Evolutionary conservation across 73 alveolate genomes (phyloP), one percentile per base, ranked within the genome.

Genomic region (Paramecium tetraurelia): DNA sequence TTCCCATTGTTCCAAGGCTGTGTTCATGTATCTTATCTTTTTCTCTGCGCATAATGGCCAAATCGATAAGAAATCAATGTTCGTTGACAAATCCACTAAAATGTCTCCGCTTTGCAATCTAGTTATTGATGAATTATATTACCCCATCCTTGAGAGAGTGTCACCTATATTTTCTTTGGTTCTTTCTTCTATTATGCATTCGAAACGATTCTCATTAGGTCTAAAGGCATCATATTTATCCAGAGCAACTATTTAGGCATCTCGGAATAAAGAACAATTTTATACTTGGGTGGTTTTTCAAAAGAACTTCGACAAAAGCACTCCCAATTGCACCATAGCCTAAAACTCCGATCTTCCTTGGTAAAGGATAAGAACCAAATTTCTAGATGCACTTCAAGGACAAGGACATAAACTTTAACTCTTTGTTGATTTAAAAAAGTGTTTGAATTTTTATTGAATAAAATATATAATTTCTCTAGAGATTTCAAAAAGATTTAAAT

Each of bases 291-390:
- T 80, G 72, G 75, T 80, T 41, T 80, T 80, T 44, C 31, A 80
- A 63, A 7, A 80, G 76, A 22, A 80, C 57, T 48, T 80, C 90
- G 4, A 48, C 57, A 48, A 80, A 80, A 8, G 90, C 70, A 20
- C 57, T 80, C 4, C 90, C 90, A 10, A 80, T 80, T 5, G 90
- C 90, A 21, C 90, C 90, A 24, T 80, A 80, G 11, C 90, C 90
- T 41, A 80, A 35, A 6, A 80, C 46, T 14, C 90, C 90, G 0
- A 80, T 46, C 29, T 31, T 40, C 29, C 72, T 80, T 43, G 90
- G 90, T 38, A 72, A 38, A 20, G 86, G 59, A 36, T 20, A 36
- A 72, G 86, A 72, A 63, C 84, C 46, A 63, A 63, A 63, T 63
- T 27, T 63, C 84, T 63, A 33, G 84, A 63, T 27, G 84, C 84